Percentiles rank a stretch among this genome's conserved stretches.
Evolutionary conservation across 2,329 filamentous ascomycete genomes (phyloP).

Genomic region (Sporothrix brasiliensis): DNA sequence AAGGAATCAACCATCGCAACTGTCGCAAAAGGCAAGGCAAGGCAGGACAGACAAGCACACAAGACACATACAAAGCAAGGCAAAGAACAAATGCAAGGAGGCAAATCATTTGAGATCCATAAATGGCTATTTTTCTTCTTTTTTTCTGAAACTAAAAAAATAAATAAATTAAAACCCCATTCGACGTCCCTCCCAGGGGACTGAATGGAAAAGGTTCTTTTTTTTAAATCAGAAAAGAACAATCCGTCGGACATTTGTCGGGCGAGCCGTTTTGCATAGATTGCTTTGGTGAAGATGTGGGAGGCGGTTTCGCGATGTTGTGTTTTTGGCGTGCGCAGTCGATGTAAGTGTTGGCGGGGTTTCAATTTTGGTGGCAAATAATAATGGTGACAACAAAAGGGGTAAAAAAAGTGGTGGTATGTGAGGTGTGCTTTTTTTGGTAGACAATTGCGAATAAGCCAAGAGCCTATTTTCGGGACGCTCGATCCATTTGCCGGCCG

Average conservation of each 20-base stretch:
- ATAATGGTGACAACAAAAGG: constrained; percentile 25
- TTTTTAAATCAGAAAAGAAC: constrained; percentile 5
- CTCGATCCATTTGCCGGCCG: constrained; percentile 28
- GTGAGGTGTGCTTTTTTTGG: constrained; percentile 26
- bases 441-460: constrained; percentile 24
- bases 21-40: constrained; percentile 1
- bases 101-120: constrained; percentile 21
- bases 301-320: background rate
- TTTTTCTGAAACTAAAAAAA: constrained; percentile 24
- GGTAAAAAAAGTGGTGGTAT: background rate
- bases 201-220: background rate
- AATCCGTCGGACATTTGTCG: background rate
- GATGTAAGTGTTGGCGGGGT: constrained; percentile 4
- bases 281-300: background rate
- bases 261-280: background rate
- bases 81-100: constrained; percentile 13
- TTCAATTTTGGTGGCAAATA: constrained; percentile 27
- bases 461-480: constrained; percentile 14
- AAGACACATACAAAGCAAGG: background rate
- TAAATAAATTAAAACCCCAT: constrained; percentile 6
- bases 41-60: background rate
- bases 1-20: constrained; percentile 7
- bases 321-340: constrained; percentile 24
- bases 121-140: constrained; percentile 23
- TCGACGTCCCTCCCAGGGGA: constrained; percentile 15